These are phyloP conservation scores for Aeschynomene evenia DNA, from an alignment of 306 rosid genomes.

Conservation along the genomic window DNA sequence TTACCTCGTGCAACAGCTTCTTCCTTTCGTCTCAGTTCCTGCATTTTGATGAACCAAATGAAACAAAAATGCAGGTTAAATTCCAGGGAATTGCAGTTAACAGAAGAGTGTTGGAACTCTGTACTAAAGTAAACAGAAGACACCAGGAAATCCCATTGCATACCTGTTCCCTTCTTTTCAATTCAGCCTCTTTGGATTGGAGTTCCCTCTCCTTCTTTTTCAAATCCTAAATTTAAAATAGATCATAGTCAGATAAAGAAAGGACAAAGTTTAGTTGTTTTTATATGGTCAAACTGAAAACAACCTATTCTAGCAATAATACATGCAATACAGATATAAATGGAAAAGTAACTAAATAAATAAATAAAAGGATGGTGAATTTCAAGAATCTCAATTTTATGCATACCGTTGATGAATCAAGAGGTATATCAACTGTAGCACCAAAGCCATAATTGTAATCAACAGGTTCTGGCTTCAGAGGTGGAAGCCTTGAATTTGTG, in stretches of 20 bases:
- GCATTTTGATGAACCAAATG: constrained; percentile 31
- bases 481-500: constrained; percentile 76
- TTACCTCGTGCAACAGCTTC: constrained; percentile 89
- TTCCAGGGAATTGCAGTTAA: background rate
- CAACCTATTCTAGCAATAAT: background rate
- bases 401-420: constrained; percentile 65
- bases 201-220: constrained; percentile 90
- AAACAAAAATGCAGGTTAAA: constrained; percentile 17
- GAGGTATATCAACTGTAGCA: constrained; percentile 74
- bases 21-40: constrained; percentile 79
- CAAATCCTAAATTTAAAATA: constrained; percentile 62
- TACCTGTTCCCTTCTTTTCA: constrained; percentile 86
- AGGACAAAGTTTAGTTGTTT: too few relatives aligned
- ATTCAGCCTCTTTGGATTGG: constrained; percentile 91
- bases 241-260: constrained; percentile 35
- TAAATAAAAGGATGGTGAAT: background rate
- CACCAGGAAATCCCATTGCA: constrained; percentile 5
- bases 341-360: too few relatives aligned
- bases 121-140: constrained; percentile 10
- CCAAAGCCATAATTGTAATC: constrained; percentile 80
- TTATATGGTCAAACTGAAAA: too few relatives aligned
- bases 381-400: constrained; percentile 27
- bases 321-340: background rate
- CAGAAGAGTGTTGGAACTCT: constrained; percentile 9
- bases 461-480: constrained; percentile 88